These are phyloP conservation scores for Pseudonectria buxi DNA, from an alignment of 2,329 filamentous ascomycete species.

Conservation along the genomic window DNA sequence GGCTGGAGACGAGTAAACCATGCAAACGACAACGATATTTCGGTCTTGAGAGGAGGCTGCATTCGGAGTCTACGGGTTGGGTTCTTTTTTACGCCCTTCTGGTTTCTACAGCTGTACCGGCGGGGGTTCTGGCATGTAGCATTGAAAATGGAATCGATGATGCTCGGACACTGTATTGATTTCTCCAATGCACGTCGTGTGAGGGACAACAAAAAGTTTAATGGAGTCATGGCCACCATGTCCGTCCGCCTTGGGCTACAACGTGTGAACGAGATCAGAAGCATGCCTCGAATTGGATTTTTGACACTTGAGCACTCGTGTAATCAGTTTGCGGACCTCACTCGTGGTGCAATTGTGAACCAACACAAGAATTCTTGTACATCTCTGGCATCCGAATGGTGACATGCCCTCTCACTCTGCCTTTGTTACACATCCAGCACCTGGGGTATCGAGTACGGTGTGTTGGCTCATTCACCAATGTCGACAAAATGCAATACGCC, in stretches of 20 bases:
- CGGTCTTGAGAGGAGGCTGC: conserved; percentile 48
- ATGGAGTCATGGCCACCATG: not conserved
- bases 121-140: conserved; percentile 51
- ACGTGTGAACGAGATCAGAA: too few species aligned
- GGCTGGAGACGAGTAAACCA: conserved; percentile 56
- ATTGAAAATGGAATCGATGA: conserved; percentile 51
- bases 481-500: too few species aligned
- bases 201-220: not conserved
- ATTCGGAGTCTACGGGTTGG: conserved; percentile 56
- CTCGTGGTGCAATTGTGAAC: not conserved
- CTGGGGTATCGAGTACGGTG: too few species aligned
- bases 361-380: too few species aligned
- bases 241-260: too few species aligned
- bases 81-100: conserved; percentile 43
- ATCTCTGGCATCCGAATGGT: too few species aligned
- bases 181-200: conserved; percentile 11
- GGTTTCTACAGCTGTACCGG: conserved; percentile 43
- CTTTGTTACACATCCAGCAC: too few species aligned
- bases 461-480: too few species aligned
- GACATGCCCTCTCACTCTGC: too few species aligned
- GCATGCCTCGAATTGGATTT: too few species aligned
- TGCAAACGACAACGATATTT: conserved; percentile 37
- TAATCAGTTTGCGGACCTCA: not conserved
- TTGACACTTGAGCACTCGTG: too few species aligned
- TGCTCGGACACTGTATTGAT: conserved; percentile 28